Conservation (phyloP, 208 protist species). For the Acanthamoeba royreba region DNA sequence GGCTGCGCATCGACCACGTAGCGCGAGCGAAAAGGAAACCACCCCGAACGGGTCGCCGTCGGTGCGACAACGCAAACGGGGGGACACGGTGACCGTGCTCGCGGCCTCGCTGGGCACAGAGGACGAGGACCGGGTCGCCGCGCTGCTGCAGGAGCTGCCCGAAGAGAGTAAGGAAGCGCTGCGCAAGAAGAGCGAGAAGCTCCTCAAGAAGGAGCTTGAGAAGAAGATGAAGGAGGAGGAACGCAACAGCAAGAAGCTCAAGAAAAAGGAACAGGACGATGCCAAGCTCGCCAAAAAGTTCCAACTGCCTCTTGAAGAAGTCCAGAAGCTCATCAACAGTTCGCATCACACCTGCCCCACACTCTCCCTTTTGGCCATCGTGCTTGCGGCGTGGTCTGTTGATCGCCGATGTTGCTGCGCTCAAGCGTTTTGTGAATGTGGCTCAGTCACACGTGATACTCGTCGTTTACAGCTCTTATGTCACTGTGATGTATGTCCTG, state of each 20-base stretch:
- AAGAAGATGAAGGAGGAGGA: constrained; percentile 27
- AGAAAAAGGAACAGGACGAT: constrained; percentile 24
- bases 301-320: background rate
- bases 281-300: constrained; percentile 17
- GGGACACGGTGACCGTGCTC: too few relatives aligned
- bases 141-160: background rate
- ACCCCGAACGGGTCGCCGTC: too few relatives aligned
- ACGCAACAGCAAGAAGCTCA: constrained; percentile 10
- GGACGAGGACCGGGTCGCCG: background rate
- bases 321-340: constrained; percentile 20
- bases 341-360: background rate
- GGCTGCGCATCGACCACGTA: too few relatives aligned
- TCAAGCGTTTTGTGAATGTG: too few relatives aligned
- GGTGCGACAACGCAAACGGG: too few relatives aligned
- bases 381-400: background rate
- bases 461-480: too few relatives aligned
- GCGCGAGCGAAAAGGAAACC: too few relatives aligned
- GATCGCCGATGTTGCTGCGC: too few relatives aligned
- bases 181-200: constrained; percentile 26
- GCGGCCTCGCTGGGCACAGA: too few relatives aligned
- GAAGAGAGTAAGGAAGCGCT: constrained; percentile 12
- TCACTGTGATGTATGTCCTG: too few relatives aligned
- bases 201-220: constrained; percentile 8
- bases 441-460: too few relatives aligned
- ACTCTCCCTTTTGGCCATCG: background rate